A percentile compares a stretch with the other conserved stretches of the same genome.
Conservation (phyloP, 2,329 filamentous ascomycete species). For the Fusarium sp. region DNA sequence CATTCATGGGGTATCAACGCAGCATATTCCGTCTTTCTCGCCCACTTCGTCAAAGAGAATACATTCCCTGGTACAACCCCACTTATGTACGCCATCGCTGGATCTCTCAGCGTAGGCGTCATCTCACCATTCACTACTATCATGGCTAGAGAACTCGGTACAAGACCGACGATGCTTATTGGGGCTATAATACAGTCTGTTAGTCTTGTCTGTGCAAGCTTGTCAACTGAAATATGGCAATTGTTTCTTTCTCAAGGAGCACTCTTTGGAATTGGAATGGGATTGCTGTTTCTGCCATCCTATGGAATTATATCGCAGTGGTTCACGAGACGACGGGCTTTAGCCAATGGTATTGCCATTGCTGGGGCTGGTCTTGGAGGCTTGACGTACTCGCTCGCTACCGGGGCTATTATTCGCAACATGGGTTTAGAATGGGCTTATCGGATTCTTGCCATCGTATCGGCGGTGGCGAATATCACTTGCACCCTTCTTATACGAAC, state of each 20-base stretch:
- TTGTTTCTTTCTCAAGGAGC: conserved; percentile 70
- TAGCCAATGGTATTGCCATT: conserved; percentile 68
- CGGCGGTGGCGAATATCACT: conserved; percentile 66
- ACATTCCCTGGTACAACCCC: conserved; percentile 63
- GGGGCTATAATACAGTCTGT: conserved; percentile 64
- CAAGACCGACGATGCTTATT: conserved; percentile 58
- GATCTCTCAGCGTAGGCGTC: conserved; percentile 65
- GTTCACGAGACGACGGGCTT: conserved; percentile 66
- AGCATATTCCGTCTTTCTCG: conserved; percentile 67
- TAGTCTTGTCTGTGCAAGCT: conserved; percentile 65
- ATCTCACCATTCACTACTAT: conserved; percentile 55
- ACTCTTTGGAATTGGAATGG: conserved; percentile 71
- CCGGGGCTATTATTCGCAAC: conserved; percentile 62
- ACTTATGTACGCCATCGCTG: conserved; percentile 70
- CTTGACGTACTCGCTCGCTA: conserved; percentile 38
- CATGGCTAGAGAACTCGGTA: conserved; percentile 47
- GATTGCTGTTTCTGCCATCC: conserved; percentile 67
- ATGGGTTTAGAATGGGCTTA: conserved; percentile 68
- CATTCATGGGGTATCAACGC: conserved; percentile 57
- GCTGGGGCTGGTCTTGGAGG: conserved; percentile 61
- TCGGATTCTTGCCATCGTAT: conserved; percentile 60
- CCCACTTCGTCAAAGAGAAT: conserved; percentile 64
- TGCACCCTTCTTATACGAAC: conserved; percentile 70
- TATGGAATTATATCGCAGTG: conserved; percentile 70
- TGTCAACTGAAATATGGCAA: conserved; percentile 67